Percentiles rank a stretch among this genome's conserved stretches.
Evolutionary conservation across 257 asterid species (phyloP).

Genomic region (Solanum megistacrolobum): DNA sequence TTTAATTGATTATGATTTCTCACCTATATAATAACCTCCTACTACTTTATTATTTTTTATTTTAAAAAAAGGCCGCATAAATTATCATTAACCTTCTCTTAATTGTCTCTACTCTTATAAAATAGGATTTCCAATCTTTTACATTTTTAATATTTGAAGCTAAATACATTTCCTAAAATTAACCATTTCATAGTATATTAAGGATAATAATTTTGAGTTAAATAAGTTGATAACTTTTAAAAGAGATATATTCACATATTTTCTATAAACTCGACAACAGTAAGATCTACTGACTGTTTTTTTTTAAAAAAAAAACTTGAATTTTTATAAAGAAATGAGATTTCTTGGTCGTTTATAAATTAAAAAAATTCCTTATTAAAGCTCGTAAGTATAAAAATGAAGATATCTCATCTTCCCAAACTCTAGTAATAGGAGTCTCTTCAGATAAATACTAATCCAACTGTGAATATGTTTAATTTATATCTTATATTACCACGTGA

Average conservation of each 20-base stretch:
- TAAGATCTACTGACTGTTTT: neutral
- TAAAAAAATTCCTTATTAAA: neutral
- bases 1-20: neutral
- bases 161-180: neutral
- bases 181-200: neutral
- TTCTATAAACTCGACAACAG: neutral
- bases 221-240: neutral
- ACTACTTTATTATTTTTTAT: too few relatives aligned
- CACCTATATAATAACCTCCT: neutral
- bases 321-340: neutral
- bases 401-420: neutral
- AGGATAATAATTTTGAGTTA: neutral
- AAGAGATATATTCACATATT: too few relatives aligned
- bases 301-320: neutral
- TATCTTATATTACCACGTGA: neutral
- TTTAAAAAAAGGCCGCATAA: neutral
- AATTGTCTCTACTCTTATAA: neutral
- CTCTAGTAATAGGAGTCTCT: neutral
- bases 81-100: neutral
- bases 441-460: neutral
- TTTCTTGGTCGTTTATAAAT: neutral
- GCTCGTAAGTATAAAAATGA: neutral
- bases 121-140: neutral
- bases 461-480: neutral
- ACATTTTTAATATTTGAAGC: neutral